Evolutionary conservation across 1,284 basidiomycete genomes (phyloP), one percentile per base, ranked within the genome.

Genomic region (Fomitopsis palustris): DNA sequence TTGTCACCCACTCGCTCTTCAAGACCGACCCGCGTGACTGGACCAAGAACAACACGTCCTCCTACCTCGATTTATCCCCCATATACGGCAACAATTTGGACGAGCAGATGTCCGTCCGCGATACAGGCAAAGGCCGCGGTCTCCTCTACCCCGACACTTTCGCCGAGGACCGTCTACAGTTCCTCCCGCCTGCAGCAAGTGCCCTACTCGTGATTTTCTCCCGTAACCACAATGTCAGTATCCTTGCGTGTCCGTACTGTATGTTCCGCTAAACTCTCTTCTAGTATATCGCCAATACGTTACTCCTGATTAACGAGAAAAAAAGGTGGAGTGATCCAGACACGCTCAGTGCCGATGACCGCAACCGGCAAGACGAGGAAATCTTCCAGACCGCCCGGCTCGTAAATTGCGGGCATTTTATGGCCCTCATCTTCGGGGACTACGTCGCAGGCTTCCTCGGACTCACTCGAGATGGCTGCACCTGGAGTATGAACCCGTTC

Each of bases 1-100:
- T 92, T 57, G 78, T 93, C 62, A 92, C 89, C 63, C 91, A 93
- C 70, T 80, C 75, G 61, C 78, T 89, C 62, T 93, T 93, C 76
- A 77, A 86, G 62, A 92, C 90, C 4, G 77, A 82, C 63, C 74
- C 71, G 45, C 58, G 42, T 1, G 78, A 88, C 67, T 77, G 75
- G 72, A 79, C 75, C 0, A 81, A 84, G 66, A 94, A 94, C 69
- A 73, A 84, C 57, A 75, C 85, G 2, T 87, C 84, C 63, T 88
- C 86, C 62, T 94, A 94, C 70, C 79, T 94, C 25, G 92, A 94
- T 66, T 72, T 94, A 27, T 86, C 85, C 65, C 81, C 90, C 7
- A 73, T 94, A 4, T 94, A 94, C 62, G 91, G 91, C 1, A 84
- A 70, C 68, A 84, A 75, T 39, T 71, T 81, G 42, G 69, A 68